Base-by-base conservation (phyloP, 768 basidiomycete species). In the Lanmaoa pseudosensibilis region DNA sequence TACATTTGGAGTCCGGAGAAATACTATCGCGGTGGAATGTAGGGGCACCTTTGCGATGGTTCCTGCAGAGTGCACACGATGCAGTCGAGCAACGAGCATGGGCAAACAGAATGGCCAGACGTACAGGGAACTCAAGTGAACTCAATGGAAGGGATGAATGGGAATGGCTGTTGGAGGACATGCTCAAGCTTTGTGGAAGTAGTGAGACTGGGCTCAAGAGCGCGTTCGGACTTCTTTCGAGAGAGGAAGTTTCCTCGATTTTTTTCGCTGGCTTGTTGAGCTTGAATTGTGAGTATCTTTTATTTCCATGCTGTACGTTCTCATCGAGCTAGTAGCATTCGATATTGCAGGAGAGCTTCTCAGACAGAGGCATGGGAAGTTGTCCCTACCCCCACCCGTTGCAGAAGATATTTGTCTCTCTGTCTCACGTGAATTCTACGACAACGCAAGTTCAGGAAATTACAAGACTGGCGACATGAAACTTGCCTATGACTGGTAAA, bases 401-500 rank as follows among this genome's bases (percentile, higher is more conserved):
- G 72, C 90, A 5, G 94, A 98, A 71, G 83, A 87, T 33, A 83
- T 96, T 13, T 94, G 92, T 62, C 74, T 99, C 19, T 70, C 83
- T 1, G 85, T 85, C 41, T 93, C 92, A 4, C 82, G 84, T 46
- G 97, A 98, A 74, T 85, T 97, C 58, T 99, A 98, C 71, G 94
- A 98, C 68, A 98, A 98, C 64, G 90, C 97, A 3, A 86, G 81
- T 59, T 89, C 86, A 1, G 97, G 94, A 6, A 99, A 98, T 65
- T 88, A 94, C 68, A 91, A 92, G 62, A 80, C 83, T 37, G 95
- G 96, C 5, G 93, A 96, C 50, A 98, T 99, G 95, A 96, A 94
- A 70, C 77, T 93, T 47, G 97, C 97, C 1, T 95, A 95, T 71
- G 92, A 96, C 55, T 98, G 97, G 96, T 97, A 70, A 58, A 65